A percentile compares a stretch with the other conserved stretches of the same genome.
Conservation (phyloP, 2,329 filamentous ascomycete genomes). For the Colletotrichum gloeosporioides region DNA sequence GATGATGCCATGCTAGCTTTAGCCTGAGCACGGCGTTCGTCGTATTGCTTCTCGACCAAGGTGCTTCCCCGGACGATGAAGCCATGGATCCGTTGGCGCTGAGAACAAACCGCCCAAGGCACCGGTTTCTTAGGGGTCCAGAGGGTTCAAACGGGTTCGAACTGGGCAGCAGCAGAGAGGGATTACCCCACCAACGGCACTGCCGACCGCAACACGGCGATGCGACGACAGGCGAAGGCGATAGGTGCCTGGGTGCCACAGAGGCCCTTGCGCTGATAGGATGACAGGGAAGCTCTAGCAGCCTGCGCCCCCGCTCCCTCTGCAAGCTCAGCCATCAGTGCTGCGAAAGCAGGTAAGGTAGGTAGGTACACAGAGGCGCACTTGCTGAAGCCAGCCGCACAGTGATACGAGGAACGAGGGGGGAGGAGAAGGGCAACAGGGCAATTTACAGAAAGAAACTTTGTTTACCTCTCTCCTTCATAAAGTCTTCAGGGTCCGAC, state of each 20-base stretch:
- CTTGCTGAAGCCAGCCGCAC: neutral
- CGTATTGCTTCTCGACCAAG: neutral
- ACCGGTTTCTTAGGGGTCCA: neutral
- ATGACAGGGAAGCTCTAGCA: constrained; percentile 1
- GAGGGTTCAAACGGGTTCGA: neutral
- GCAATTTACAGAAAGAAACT: neutral
- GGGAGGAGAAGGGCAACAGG: neutral
- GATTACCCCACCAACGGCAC: constrained; percentile 13
- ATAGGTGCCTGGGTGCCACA: neutral
- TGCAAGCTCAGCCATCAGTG: constrained; percentile 13
- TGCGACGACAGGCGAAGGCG: neutral
- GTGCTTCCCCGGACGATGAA: neutral
- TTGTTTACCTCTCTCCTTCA: neutral
- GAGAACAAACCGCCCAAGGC: neutral
- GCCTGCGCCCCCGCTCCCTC: constrained; percentile 18
- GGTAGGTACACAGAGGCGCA: neutral
- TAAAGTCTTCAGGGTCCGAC: neutral
- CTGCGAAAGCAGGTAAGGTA: neutral
- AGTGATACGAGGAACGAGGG: constrained; percentile 4
- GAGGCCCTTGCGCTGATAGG: constrained; percentile 2
- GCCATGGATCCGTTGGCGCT: neutral
- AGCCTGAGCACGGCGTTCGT: neutral
- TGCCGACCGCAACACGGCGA: constrained; percentile 1
- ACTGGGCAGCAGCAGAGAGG: neutral
- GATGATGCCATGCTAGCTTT: neutral